phyloP scores from a whole-genome alignment of 2,329 filamentous ascomycete species.

The Chaetomiaceae sp. region DNA sequence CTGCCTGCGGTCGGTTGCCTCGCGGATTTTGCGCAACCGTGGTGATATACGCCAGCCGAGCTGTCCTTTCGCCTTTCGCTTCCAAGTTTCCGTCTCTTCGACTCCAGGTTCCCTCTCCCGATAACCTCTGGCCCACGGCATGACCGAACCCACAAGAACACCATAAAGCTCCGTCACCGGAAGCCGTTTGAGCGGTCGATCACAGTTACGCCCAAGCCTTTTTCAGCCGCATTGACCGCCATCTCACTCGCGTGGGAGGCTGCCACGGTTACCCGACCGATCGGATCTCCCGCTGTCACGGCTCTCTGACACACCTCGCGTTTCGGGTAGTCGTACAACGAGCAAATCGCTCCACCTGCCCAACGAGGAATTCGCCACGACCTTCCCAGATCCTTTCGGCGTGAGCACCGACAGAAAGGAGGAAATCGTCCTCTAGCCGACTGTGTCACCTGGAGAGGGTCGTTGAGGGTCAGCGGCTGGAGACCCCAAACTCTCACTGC shows the following conservation, averaged over 20 bases:
- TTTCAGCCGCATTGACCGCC: slow-evolving; percentile 14
- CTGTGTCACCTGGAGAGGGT: slow-evolving; percentile 4
- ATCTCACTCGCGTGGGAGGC: background rate
- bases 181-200: background rate
- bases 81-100: too few species aligned
- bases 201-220: background rate
- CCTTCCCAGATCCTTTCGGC: background rate
- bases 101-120: too few species aligned
- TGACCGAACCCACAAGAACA: background rate
- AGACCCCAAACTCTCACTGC: background rate
- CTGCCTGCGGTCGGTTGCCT: slow-evolving; percentile 3
- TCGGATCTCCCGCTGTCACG: slow-evolving; percentile 16
- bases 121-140: background rate
- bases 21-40: background rate
- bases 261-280: slow-evolving; percentile 13
- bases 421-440: background rate
- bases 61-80: background rate
- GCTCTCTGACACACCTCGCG: slow-evolving; percentile 18
- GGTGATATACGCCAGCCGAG: background rate
- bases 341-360: slow-evolving; percentile 9
- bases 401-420: background rate
- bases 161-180: background rate
- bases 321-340: slow-evolving; percentile 17
- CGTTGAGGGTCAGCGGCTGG: background rate
- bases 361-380: slow-evolving; percentile 3